These are phyloP conservation scores for Euryodendron excelsum DNA, from an alignment of 148 eudicot species.

Conservation along the genomic window DNA sequence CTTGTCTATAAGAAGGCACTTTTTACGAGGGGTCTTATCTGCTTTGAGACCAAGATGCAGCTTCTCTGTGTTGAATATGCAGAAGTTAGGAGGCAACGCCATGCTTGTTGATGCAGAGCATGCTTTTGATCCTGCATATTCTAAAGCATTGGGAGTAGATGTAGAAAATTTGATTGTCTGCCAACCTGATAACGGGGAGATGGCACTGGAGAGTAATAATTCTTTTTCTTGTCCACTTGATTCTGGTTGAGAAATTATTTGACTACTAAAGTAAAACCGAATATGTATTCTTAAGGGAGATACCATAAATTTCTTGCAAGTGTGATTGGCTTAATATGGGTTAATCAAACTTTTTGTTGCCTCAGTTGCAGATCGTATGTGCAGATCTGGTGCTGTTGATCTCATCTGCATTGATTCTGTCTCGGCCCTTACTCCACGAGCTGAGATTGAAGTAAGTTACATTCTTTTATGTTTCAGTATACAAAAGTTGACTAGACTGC, in stretches of 20 bases:
- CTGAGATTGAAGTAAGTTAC: conserved; percentile 83
- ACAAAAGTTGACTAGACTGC: background rate
- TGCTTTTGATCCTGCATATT: conserved; percentile 96
- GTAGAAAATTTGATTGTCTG: conserved; percentile 94
- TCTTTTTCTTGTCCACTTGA: conserved; percentile 19
- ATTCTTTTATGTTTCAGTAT: background rate
- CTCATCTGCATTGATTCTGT: conserved; percentile 95
- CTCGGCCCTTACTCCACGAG: conserved; percentile 96
- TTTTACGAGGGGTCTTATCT: background rate
- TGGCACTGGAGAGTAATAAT: conserved; percentile 91
- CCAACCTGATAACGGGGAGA: conserved; percentile 98
- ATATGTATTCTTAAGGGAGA: background rate
- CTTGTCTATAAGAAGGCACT: background rate
- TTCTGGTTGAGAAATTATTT: conserved; percentile 10
- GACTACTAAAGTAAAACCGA: background rate
- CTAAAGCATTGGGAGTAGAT: conserved; percentile 89
- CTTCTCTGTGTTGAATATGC: conserved; percentile 26
- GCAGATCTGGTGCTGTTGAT: conserved; percentile 95
- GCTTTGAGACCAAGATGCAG: background rate
- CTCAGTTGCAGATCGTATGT: conserved; percentile 96
- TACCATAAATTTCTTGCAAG: background rate
- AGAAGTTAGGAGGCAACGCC: conserved; percentile 90
- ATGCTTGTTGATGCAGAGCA: conserved; percentile 99
- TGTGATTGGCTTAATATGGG: background rate
- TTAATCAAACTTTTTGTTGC: conserved; percentile 20